Base-by-base conservation (phyloP, 345 rosid species). In the Angophora floribunda region DNA sequence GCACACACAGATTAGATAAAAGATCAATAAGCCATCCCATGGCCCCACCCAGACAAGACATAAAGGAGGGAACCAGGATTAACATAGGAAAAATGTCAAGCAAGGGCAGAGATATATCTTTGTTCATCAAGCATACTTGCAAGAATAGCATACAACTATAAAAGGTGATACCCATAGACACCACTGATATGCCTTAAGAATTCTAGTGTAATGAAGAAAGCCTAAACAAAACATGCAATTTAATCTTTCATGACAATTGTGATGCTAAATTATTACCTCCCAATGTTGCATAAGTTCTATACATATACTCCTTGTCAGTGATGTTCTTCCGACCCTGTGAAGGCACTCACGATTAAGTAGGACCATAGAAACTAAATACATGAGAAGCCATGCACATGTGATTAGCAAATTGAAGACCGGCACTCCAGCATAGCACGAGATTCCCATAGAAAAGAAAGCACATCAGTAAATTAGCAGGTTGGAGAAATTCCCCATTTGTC, bases 301-400 rank as follows among this genome's bases (percentile, higher is more conserved):
- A 88, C 51, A 89, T 89, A 85, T 88, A 88, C 85, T 85, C 24
- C 28, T 91, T 88, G 36, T 84, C 86, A 32, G 80, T 89, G 51
- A 89, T 79, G 87, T 90, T 90, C 89, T 78, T 90, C 91, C 32
- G 78, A 61, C 93, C 92, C 99, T 95, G 89, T 47, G 89, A 87
- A 50, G 52, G 63, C 57, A 87, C 75, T 28, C 16, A 82, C 86
- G 28, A 13, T 80, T 15, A 49, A 87, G 61, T 44, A 82, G 86
- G 65, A 87, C 52, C 12, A 82, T 14, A 32, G 21, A 22, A 57
- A 49, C 52, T 59, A 51, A 87, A 51, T 47, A 67, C 6, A 36
- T 47, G 0, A 17, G 51, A 79, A 51, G 80, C 10, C 75, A 86
- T 26, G 63, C 87, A 55, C 49, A 75, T 19, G 47, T 5, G 49